Percentiles rank a stretch among this genome's conserved stretches.
These are phyloP conservation scores for Platismatia glauca DNA, from an alignment of 495 filamentous ascomycete species.

Conservation along the genomic window DNA sequence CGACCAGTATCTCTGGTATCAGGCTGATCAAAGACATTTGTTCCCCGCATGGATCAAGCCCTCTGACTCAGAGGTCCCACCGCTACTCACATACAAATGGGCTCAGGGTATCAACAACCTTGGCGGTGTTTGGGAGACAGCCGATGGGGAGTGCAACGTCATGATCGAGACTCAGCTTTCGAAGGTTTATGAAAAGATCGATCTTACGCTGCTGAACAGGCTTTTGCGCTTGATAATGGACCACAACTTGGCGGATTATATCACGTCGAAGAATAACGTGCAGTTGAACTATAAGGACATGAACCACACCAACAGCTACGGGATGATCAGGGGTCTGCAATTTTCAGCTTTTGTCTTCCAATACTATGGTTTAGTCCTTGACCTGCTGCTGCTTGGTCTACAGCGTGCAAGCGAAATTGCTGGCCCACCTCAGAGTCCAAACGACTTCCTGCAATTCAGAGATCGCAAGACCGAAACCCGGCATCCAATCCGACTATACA, in stretches of 20 bases:
- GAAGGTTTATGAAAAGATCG: constrained; percentile 99
- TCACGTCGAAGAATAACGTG: constrained; percentile 99
- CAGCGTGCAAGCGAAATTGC: constrained; percentile 96
- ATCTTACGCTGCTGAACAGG: constrained; percentile 90
- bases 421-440: constrained; percentile 89
- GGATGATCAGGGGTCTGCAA: constrained; percentile 93
- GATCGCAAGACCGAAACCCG: constrained; percentile 83
- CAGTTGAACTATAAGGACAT: constrained; percentile 99
- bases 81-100: constrained; percentile 96
- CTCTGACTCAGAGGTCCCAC: constrained; percentile 97
- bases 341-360: constrained; percentile 99
- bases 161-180: constrained; percentile 98
- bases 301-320: constrained; percentile 99
- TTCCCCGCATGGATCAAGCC: constrained; percentile 99
- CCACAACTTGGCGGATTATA: constrained; percentile 98
- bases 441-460: constrained; percentile 96
- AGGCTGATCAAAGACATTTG: constrained; percentile 94
- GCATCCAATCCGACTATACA: constrained; percentile 94
- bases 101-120: constrained; percentile 99
- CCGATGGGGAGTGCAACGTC: constrained; percentile 95
- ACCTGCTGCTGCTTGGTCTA: constrained; percentile 84
- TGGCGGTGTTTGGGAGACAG: constrained; percentile 91
- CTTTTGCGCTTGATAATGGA: constrained; percentile 96
- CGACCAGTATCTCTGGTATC: constrained; percentile 99
- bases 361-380: constrained; percentile 94